Evolutionary conservation across 805 yeast genomes (phyloP), one percentile per base, ranked within the genome.

Genomic region (Lachancea thermotolerans): DNA sequence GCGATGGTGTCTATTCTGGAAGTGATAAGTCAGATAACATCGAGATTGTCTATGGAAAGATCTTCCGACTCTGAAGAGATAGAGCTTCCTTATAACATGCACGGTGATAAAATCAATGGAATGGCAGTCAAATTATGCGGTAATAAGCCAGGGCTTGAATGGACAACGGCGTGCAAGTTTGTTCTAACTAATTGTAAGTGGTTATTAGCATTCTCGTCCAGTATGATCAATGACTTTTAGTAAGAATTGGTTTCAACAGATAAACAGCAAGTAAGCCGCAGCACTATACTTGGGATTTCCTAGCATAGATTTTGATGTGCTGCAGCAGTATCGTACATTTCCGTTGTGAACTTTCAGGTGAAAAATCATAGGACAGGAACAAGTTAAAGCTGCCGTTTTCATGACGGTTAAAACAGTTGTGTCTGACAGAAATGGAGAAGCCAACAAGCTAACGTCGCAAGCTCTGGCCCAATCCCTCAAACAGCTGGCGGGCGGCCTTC

Each of bases 121-220:
- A 75, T 79, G 45, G 78, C 85, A 41, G 82, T 91, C n/a, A 70
- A 81, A 39, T 73, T 87, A 1, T 77, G 85, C 1, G 75, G 85
- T 2, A 70, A 73, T 47, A 66, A 73, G 3, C 76, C 82, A 0
- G 82, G 82, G 59, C 78, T 79, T 37, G 87, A 84, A 49, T 90
- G 98, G 98, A 87, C 96, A 0, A 77, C 82, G 21, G 91, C 95
- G 1, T 89, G 96, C 65, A 83, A 85, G 55, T 85, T 80, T 57
- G 68, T 91, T 10, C 66, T 90, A 39, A 85, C 93, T 0, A 79
- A 91, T 56, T 72, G 79, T 28, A 88, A 87, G 58, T 91, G 96
- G 95, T 73, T 91, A 7, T 66, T 90, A 45, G 82, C 90, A 3
- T 88, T 81, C 58, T 78, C 87, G 14, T 88, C 95, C 1, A 57